Evolutionary conservation across 441 rosid species (phyloP).

Genomic region (Bocquillonia castaneifolia): DNA sequence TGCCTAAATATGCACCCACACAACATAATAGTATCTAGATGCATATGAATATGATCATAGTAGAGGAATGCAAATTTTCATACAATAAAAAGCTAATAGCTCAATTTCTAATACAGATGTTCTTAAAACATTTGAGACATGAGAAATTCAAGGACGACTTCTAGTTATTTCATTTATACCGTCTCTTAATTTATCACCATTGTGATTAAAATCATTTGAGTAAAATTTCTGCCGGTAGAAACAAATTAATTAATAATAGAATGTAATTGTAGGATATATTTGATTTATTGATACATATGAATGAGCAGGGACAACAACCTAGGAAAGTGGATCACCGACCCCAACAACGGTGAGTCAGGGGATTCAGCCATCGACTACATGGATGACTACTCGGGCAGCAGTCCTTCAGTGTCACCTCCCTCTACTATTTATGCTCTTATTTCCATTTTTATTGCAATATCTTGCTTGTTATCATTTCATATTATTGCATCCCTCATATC

Average conservation of each 20-base stretch:
- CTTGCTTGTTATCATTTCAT: conserved; percentile 19
- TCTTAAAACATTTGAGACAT: too few relatives aligned
- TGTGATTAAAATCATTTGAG: too few relatives aligned
- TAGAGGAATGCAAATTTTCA: background rate
- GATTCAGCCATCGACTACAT: conserved; percentile 34
- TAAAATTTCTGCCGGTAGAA: too few relatives aligned
- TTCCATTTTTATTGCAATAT: conserved; percentile 23
- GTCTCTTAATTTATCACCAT: too few relatives aligned
- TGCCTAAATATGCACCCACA: background rate
- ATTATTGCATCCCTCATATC: conserved; percentile 20
- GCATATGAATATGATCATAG: background rate
- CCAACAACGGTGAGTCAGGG: conserved; percentile 33
- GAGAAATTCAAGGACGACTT: too few relatives aligned
- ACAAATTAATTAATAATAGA: too few relatives aligned
- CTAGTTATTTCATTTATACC: too few relatives aligned
- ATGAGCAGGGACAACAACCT: conserved; percentile 60
- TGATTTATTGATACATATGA: background rate
- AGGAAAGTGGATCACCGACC: conserved; percentile 73
- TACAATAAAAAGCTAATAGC: too few relatives aligned
- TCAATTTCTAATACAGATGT: too few relatives aligned
- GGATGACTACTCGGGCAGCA: conserved; percentile 46
- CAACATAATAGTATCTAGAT: too few relatives aligned
- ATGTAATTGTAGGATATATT: background rate
- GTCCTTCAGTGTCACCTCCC: conserved; percentile 14
- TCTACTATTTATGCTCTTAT: conserved; percentile 19